phyloP scores from a whole-genome alignment of 495 filamentous ascomycete genomes.

The Bryoglossum gracile region DNA sequence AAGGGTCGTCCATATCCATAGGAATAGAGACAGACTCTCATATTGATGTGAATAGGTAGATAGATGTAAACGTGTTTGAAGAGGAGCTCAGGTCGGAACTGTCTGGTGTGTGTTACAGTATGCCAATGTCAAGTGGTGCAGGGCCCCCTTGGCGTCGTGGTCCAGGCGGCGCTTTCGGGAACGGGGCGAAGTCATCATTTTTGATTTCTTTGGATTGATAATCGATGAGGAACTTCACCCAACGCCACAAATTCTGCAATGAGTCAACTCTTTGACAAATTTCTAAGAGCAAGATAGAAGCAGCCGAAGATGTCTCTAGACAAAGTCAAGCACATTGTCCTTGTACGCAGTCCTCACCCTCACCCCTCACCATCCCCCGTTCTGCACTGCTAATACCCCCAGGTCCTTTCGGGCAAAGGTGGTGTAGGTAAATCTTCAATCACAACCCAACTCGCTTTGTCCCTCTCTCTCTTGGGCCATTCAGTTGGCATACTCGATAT shows the following conservation, averaged over 20 bases:
- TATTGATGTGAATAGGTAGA: too few species aligned
- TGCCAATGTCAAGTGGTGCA: conserved; percentile 12
- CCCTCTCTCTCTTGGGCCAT: conserved; percentile 74
- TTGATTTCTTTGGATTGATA: conserved; percentile 20
- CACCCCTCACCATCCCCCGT: too few species aligned
- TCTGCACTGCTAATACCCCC: conserved; percentile 13
- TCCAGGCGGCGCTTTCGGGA: background rate
- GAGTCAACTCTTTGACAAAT: conserved; percentile 6
- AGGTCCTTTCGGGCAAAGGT: conserved; percentile 94
- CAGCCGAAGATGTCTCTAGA: conserved; percentile 44
- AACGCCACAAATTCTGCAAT: conserved; percentile 9
- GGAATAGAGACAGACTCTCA: conserved; percentile 17
- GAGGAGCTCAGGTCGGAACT: too few species aligned
- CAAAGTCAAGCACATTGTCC: conserved; percentile 52
- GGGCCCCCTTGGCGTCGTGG: too few species aligned
- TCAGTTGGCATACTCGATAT: conserved; percentile 93
- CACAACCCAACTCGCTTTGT: conserved; percentile 89
- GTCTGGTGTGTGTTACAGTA: too few species aligned
- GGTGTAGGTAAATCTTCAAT: conserved; percentile 97
- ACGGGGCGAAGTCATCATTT: conserved; percentile 1
- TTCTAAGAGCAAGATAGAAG: conserved; percentile 3
- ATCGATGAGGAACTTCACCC: conserved; percentile 20
- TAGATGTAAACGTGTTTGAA: too few species aligned
- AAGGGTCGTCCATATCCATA: conserved; percentile 49
- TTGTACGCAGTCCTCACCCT: conserved; percentile 37